Evolutionary conservation across 1,139 yeast species (phyloP), one percentile per base, ranked within the genome.

Genomic region (Suhomyces bokatorum): DNA sequence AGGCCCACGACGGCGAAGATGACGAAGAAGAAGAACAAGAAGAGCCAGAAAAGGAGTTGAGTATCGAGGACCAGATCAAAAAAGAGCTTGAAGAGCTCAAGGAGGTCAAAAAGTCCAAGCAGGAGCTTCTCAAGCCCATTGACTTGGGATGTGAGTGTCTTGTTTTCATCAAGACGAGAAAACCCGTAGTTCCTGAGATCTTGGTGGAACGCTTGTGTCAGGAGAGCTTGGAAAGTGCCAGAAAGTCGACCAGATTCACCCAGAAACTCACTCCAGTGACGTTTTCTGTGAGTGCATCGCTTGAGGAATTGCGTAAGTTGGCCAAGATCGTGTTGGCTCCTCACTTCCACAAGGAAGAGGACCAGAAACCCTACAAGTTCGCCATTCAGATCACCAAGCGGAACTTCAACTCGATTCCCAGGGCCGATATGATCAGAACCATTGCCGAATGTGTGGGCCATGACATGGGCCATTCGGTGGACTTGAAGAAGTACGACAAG

Each of bases 61-160:
- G 44, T 24, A 80, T 89, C 41, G 97, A 89, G 58, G 96, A 86
- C 11, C 83, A 85, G 38, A 81, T 90, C 47, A 75, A 83, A 48
- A 75, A 70, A 42, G 97, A 90, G 57, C 65, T 91, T 10, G 78
- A 71, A 24, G 85, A 75, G 15, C 55, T 88, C 56, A 79, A 82
- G 63, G 63, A 65, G 20, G 48, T 58, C 30, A 66, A 67, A 46
- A 60, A 62, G 42, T 64, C 72, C 24, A 67, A 73, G 54, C 73
- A 74, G 44, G 78, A 76, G 27, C 64, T 81, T 12, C 69, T 90
- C 37, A 72, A 75, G 35, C 84, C 87, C 20, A 75, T 89, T 32
- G 87, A 84, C 13, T 63, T 90, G 38, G 87, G 83, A 22, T 85
- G 95, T 59, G 97, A 89, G 62, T 93, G 99, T 66, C 75, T 85